These are phyloP conservation scores for Lactifluus volemus DNA, from an alignment of 768 basidiomycete genomes.

Conservation along the genomic window DNA sequence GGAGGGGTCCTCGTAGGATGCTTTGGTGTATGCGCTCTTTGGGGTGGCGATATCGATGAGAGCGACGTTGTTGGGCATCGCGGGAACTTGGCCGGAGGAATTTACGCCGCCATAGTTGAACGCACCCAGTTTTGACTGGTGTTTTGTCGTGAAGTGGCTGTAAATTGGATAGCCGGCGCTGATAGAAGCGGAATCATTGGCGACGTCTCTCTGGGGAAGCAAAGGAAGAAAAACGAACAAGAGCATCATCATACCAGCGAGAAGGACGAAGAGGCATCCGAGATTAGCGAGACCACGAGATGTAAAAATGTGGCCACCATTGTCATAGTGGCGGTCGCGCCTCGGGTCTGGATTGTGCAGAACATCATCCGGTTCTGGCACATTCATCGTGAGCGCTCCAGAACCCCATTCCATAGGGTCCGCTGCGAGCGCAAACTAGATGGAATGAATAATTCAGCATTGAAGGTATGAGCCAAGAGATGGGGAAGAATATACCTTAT, in stretches of 20 bases:
- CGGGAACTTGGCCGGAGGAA: slow-evolving; percentile 52
- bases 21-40: slow-evolving; percentile 19
- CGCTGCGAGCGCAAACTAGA: slow-evolving; percentile 32
- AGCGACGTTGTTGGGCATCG: slow-evolving; percentile 20
- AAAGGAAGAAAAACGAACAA: slow-evolving; percentile 38
- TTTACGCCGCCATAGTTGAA: slow-evolving; percentile 76
- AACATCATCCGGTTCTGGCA: slow-evolving; percentile 51
- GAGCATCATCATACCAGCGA: slow-evolving; percentile 36
- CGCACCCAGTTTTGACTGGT: slow-evolving; percentile 37
- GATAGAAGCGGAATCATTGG: not conserved
- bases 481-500: not conserved
- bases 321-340: slow-evolving; percentile 44
- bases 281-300: slow-evolving; percentile 56
- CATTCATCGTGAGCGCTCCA: slow-evolving; percentile 33
- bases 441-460: not conserved
- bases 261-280: slow-evolving; percentile 56
- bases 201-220: not conserved
- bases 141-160: slow-evolving; percentile 35
- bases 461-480: not conserved
- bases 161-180: slow-evolving; percentile 40
- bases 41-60: slow-evolving; percentile 36
- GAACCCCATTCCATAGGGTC: slow-evolving; percentile 45
- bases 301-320: slow-evolving; percentile 52
- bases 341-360: slow-evolving; percentile 57
- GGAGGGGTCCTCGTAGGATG: slow-evolving; percentile 25